Evolutionary conservation across 257 asterid species (phyloP).

Genomic region (Cordia subcordata): DNA sequence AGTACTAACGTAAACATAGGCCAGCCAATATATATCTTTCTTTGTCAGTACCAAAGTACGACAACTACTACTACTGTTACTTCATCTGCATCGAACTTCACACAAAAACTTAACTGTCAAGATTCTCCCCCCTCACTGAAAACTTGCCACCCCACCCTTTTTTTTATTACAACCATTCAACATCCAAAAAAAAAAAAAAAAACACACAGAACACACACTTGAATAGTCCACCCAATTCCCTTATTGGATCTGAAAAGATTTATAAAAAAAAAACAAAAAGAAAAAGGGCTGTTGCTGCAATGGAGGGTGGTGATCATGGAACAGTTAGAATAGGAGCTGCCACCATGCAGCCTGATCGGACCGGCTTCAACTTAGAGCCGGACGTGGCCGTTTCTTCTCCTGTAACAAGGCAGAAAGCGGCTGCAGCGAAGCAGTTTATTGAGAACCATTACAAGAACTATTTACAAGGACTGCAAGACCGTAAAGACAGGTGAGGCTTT

Average conservation of each 20-base stretch:
- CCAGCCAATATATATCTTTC: no score
- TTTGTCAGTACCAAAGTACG: background rate
- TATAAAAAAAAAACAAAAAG: no score
- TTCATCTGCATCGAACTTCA: conserved; percentile 1
- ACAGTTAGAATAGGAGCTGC: conserved; percentile 44
- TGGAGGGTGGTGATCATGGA: conserved; percentile 50
- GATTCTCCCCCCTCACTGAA: background rate
- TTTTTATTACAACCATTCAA: background rate
- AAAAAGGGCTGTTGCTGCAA: conserved; percentile 18
- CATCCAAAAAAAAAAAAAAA: background rate
- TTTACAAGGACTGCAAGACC: conserved; percentile 92
- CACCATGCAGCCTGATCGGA: conserved; percentile 41
- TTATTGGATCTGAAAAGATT: conserved; percentile 28
- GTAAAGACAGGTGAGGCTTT: conserved; percentile 64
- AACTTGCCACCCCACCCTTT: background rate
- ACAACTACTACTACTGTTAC: background rate
- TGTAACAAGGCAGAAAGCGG: conserved; percentile 90
- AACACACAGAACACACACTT: no score
- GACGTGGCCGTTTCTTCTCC: conserved; percentile 84
- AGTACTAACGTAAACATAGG: no score
- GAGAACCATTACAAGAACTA: conserved; percentile 95
- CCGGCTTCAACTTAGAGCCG: conserved; percentile 53
- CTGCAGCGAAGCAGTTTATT: conserved; percentile 88
- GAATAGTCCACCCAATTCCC: background rate
- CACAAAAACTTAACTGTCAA: conserved; percentile 4